These are phyloP conservation scores for Diaporthe aspalathi DNA, from an alignment of 2,329 filamentous ascomycete species.

Conservation along the genomic window DNA sequence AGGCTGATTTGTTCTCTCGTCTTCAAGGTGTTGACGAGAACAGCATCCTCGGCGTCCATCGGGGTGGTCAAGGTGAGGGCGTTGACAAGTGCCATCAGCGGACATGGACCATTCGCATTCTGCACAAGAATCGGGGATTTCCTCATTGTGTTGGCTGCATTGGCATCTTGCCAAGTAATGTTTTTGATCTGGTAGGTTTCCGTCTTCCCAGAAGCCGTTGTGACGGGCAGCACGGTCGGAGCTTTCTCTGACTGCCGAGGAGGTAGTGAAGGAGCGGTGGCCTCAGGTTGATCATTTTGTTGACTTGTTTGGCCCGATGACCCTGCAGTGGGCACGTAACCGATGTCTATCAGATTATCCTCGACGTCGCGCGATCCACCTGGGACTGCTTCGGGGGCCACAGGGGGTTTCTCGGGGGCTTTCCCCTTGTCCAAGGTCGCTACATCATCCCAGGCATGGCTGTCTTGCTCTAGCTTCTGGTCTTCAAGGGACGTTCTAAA, in stretches of 20 bases:
- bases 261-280: slow-evolving; percentile 40
- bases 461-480: slow-evolving; percentile 53
- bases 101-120: slow-evolving; percentile 94
- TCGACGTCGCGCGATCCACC: slow-evolving; percentile 49
- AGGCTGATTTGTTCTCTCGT: slow-evolving; percentile 90
- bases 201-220: slow-evolving; percentile 58
- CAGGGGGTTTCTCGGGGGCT: slow-evolving; percentile 44
- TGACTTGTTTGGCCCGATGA: slow-evolving; percentile 54
- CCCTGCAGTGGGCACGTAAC: slow-evolving; percentile 51
- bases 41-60: slow-evolving; percentile 69
- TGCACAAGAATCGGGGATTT: slow-evolving; percentile 91
- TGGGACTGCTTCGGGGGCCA: slow-evolving; percentile 36
- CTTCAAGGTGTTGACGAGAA: slow-evolving; percentile 80
- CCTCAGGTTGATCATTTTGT: slow-evolving; percentile 49
- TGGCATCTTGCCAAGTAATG: slow-evolving; percentile 82
- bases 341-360: slow-evolving; percentile 66
- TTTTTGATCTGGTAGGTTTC: slow-evolving; percentile 96
- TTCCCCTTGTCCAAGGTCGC: slow-evolving; percentile 56
- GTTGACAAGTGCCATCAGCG: slow-evolving; percentile 91
- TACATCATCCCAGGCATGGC: slow-evolving; percentile 64
- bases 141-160: slow-evolving; percentile 69
- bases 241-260: slow-evolving; percentile 38
- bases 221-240: slow-evolving; percentile 52
- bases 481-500: slow-evolving; percentile 42
- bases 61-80: slow-evolving; percentile 87